phyloP scores from a whole-genome alignment of 139 green algal species.

The Bryopsis sp. region DNA sequence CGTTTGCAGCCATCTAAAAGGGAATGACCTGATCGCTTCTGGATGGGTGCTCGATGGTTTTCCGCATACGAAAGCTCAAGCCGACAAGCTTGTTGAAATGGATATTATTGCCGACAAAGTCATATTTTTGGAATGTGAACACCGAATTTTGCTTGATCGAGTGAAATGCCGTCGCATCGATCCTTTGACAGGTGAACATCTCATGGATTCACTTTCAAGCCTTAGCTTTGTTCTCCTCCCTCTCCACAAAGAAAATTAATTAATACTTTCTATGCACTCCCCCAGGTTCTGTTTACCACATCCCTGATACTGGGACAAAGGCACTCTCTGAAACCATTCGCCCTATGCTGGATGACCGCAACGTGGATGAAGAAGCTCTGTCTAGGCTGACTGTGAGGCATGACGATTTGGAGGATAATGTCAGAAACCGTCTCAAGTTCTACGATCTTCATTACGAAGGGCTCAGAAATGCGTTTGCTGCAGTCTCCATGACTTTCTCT shows the following conservation, averaged over 20 bases:
- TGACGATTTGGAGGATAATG: slow-evolving; percentile 61
- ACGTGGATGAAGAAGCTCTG: slow-evolving; percentile 31
- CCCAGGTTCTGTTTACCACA: neutral
- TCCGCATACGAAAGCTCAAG: slow-evolving; percentile 49
- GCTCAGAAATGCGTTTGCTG: slow-evolving; percentile 34
- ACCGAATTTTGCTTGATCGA: slow-evolving; percentile 48
- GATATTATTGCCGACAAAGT: slow-evolving; percentile 50
- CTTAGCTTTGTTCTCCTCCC: no score
- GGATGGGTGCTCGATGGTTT: slow-evolving; percentile 73
- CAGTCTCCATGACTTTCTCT: slow-evolving; percentile 31
- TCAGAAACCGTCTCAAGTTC: slow-evolving; percentile 35
- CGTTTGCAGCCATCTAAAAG: slow-evolving; percentile 20
- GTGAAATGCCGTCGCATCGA: slow-evolving; percentile 49
- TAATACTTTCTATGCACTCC: neutral
- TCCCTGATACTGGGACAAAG: slow-evolving; percentile 1
- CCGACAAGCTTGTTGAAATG: neutral
- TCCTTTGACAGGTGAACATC: slow-evolving; percentile 33
- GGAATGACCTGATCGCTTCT: no score
- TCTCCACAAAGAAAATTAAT: no score
- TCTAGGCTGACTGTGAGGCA: slow-evolving; percentile 33
- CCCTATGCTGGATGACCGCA: slow-evolving; percentile 18
- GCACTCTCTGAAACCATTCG: slow-evolving; percentile 14
- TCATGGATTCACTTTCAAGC: no score
- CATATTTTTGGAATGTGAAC: slow-evolving; percentile 46
- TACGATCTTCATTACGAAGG: slow-evolving; percentile 39